phyloP scores from a whole-genome alignment of 208 protist species.

The Trypanosoma boissoni region DNA sequence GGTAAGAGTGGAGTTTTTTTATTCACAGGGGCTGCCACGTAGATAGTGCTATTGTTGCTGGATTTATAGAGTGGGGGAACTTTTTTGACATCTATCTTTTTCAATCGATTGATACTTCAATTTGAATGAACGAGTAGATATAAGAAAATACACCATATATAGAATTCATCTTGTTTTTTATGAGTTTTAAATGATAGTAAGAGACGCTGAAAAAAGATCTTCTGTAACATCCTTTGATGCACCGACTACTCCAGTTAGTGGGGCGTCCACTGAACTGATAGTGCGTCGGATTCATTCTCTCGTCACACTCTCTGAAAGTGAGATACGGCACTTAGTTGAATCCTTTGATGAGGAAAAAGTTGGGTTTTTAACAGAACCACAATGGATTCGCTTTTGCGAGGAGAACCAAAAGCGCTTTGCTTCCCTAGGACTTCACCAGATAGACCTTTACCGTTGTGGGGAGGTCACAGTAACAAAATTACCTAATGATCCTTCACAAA shows the following conservation, averaged over 20 bases:
- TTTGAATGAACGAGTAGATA: too few species aligned
- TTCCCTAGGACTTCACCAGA: slow-evolving; percentile 44
- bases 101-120: too few species aligned
- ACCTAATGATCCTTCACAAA: slow-evolving; percentile 6
- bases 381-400: slow-evolving; percentile 74
- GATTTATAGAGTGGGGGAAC: too few species aligned
- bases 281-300: slow-evolving; percentile 49
- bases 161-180: slow-evolving; percentile 14
- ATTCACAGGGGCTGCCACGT: too few species aligned
- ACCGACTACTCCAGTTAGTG: slow-evolving; percentile 5
- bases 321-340: slow-evolving; percentile 47
- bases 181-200: slow-evolving; percentile 19
- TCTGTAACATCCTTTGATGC: background rate
- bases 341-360: slow-evolving; percentile 52
- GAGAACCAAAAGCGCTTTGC: slow-evolving; percentile 59
- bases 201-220: slow-evolving; percentile 1
- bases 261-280: slow-evolving; percentile 62
- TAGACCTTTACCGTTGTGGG: slow-evolving; percentile 64
- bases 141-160: too few species aligned
- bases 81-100: too few species aligned
- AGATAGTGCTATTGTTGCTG: too few species aligned
- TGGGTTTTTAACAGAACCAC: slow-evolving; percentile 55
- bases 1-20: too few species aligned
- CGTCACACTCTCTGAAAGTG: slow-evolving; percentile 28
- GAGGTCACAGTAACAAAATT: slow-evolving; percentile 46